Conservation (phyloP, 2,329 filamentous ascomycete species). For the Xylaria sp. region DNA sequence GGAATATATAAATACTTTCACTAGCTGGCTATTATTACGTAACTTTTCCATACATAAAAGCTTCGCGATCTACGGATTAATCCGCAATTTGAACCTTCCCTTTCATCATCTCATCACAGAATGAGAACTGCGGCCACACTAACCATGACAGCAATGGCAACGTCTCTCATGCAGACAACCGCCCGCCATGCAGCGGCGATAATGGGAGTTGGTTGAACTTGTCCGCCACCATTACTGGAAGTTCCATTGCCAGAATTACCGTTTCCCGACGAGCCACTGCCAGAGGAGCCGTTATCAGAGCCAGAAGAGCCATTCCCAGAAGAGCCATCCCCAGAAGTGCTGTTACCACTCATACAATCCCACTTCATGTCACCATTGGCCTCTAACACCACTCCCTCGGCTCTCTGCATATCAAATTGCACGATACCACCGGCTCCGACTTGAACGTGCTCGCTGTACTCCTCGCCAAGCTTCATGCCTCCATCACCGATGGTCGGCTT, state of each 20-base stretch:
- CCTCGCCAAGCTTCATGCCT: slow-evolving; percentile 7
- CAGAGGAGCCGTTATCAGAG: slow-evolving; percentile 4
- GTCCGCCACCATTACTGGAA: no score
- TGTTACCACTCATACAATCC: slow-evolving; percentile 3
- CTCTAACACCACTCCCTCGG: slow-evolving; percentile 33
- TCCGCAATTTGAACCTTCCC: background rate
- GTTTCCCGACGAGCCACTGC: background rate
- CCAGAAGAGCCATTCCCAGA: no score
- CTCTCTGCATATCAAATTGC: slow-evolving; percentile 25
- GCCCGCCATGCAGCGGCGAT: background rate
- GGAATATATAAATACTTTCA: background rate
- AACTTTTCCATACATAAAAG: background rate
- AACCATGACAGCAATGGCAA: slow-evolving; percentile 5
- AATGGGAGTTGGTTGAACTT: background rate
- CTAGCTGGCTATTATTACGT: background rate
- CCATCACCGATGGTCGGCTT: slow-evolving; percentile 19
- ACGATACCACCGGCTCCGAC: slow-evolving; percentile 29
- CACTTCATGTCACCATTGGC: slow-evolving; percentile 4
- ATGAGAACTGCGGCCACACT: background rate
- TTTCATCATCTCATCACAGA: background rate
- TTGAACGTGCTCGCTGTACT: slow-evolving; percentile 22
- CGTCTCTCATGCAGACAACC: slow-evolving; percentile 1
- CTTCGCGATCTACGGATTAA: background rate
- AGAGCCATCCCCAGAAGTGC: background rate
- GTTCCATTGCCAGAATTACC: no score